Percentiles rank a stretch among this genome's conserved stretches.
phyloP scores from a whole-genome alignment of 257 asterid genomes.

The Mentha longifolia region DNA sequence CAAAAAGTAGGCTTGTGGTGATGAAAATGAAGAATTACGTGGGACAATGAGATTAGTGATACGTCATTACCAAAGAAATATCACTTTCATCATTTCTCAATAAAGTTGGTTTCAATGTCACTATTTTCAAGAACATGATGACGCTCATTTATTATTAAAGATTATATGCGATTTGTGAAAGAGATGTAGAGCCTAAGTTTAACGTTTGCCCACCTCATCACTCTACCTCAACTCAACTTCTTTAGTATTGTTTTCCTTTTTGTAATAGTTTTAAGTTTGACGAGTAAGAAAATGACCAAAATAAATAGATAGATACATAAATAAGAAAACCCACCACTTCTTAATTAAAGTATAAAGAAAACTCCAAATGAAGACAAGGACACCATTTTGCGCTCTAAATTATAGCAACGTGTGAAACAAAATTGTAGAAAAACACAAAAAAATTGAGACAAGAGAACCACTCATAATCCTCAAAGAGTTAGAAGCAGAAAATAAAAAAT shows the following conservation, averaged over 20 bases:
- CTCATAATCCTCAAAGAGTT: too few relatives aligned
- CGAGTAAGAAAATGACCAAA: not conserved
- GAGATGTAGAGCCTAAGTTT: conserved; percentile 21
- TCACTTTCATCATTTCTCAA: conserved; percentile 1
- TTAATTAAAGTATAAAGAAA: too few relatives aligned
- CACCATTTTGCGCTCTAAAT: not conserved
- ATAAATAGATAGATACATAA: not conserved
- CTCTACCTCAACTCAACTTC: not conserved
- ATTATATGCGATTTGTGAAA: conserved; percentile 20
- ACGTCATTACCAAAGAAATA: conserved; percentile 31
- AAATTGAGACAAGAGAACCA: too few relatives aligned
- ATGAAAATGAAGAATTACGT: not conserved
- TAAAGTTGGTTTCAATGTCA: conserved; percentile 13
- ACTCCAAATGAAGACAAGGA: not conserved
- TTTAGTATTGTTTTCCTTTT: not conserved
- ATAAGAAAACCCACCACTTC: not conserved
- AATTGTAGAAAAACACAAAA: not conserved
- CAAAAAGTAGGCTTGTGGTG: not conserved
- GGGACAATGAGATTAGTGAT: conserved; percentile 23
- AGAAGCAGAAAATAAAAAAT: not conserved
- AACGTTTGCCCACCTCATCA: conserved; percentile 23
- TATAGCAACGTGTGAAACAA: not conserved
- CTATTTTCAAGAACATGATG: not conserved
- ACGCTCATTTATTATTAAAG: conserved; percentile 12
- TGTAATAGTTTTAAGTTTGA: not conserved